A percentile compares a stretch with the other conserved stretches of the same genome.
Evolutionary conservation across 257 asterid genomes (phyloP).

Genomic region (Solanum dulcamara): DNA sequence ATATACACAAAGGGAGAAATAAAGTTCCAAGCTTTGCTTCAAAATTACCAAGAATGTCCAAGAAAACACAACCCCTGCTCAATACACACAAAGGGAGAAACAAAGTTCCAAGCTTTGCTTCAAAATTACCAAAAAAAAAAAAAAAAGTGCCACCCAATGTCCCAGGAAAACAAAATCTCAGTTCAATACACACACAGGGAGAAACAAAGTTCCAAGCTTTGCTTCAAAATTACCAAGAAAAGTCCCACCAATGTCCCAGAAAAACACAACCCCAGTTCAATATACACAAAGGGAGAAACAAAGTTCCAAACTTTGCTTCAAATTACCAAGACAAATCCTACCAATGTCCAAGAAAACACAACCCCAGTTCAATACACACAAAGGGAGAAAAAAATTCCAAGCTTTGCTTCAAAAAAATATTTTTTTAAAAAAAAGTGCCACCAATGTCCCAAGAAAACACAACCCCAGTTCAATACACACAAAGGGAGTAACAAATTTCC

Average conservation of each 20-base stretch:
- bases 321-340: not conserved
- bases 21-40: not conserved
- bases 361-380: not conserved
- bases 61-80: conserved; percentile 12
- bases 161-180: not conserved
- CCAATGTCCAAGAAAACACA: conserved; percentile 7
- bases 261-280: not conserved
- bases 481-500: not conserved
- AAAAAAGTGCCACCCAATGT: too few species aligned
- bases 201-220: too few species aligned
- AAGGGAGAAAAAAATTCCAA: not conserved
- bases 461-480: not conserved
- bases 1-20: not conserved
- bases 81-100: not conserved
- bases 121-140: not conserved
- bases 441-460: not conserved
- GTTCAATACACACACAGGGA: too few species aligned
- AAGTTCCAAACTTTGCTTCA: not conserved
- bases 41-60: not conserved
- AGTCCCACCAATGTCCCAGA: not conserved
- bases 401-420: not conserved
- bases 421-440: not conserved
- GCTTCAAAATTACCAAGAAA: too few species aligned
- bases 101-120: not conserved
- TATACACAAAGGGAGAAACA: not conserved